Evolutionary conservation across 2,329 filamentous ascomycete genomes (phyloP), one percentile per base, ranked within the genome.

Genomic region (Huntiella moniliformis): DNA sequence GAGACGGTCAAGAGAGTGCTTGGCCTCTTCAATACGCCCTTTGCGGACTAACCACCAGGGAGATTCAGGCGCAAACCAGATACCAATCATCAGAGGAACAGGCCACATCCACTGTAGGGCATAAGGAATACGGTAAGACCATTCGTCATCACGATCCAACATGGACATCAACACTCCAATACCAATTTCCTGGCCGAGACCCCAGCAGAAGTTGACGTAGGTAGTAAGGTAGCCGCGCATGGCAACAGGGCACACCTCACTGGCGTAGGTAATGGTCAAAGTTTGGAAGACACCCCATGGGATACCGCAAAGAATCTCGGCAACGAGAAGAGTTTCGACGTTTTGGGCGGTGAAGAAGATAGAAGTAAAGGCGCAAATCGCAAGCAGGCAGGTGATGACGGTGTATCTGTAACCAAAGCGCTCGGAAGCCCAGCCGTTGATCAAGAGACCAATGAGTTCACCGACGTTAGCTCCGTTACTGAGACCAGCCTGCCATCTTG

Each of bases 101-200:
- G 79, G 79, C 79, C 79, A 84, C 65, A 84, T 80, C 79, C 80
- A 85, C 62, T 85, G 80, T 36, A 84, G 63, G 1, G 72, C 78
- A 52, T 79, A 83, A 1, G 80, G 79, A 46, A 81, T 79, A 39
- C 76, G 68, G 58, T 78, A 81, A 0, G 74, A 71, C 75, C 75
- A 80, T 58, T 82, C 67, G 53, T 82, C 77, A 4, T 71, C 58
- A 38, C 78, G 71, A 55, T 68, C 61, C 34, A 82, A 62, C 67
- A 83, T 79, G 51, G 71, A 67, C 57, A 74, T 75, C 54, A 84
- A 78, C 49, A 82, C 79, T n/a, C 77, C 79, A 45, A 81, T 78
- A 38, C 75, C 79, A 46, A 84, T 77, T 48, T 79, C 66, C 59
- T 85, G 79, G 13, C 80, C 80, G n/a, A 83, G 63, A 32, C 77